Base-by-base conservation (phyloP, 495 filamentous ascomycete species). In the Xylaria intraflava region DNA sequence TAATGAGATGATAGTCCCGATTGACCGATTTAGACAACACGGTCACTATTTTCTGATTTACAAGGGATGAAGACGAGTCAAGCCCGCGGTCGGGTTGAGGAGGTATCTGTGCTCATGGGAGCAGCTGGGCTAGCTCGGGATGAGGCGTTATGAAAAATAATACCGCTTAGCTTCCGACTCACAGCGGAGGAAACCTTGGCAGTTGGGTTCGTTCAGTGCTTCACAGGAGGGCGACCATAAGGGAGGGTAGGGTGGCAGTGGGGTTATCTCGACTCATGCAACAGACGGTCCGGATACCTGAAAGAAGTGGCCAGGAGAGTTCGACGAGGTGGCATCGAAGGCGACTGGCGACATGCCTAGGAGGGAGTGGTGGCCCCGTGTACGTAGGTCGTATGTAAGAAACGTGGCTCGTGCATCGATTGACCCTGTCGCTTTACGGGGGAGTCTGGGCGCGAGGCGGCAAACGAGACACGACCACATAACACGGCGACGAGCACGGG, bases 391-490 rank as follows among this genome's bases (percentile, higher is more conserved):
- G 10, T 12, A 33, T 33, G 31, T 33, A 30, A 24, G 20, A 43
- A 27, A 44, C 39, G 49, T 51, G 39, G 49, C 29, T 23, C 16
- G 24, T 20, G 14, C 19, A 40, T 19, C 49, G n/a, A 17, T 51
- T 11, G 17, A 51, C 36, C 19, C 3, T 26, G 16, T 29, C 29
- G 36, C 19, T 27, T 38, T 17, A 22, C 26, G 12, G 40, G 29
- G 9, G 38, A n/a, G 23, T 22, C 42, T 22, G 33, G 35, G 22
- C 27, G 22, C 3, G 45, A 9, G 44, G 50, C 41, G 50, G 20
- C 50, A 45, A 52, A 52, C 50, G 19, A 45, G 30, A 9, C 14
- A 16, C 41, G 41, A 22, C 40, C 50, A 45, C 50, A 44, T 31
- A 30, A 38, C 19, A 17, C 8, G n/a, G 23, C 16, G 11, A 12